Conservation (phyloP, 305 asterid genomes). For the Plantago rigida region DNA sequence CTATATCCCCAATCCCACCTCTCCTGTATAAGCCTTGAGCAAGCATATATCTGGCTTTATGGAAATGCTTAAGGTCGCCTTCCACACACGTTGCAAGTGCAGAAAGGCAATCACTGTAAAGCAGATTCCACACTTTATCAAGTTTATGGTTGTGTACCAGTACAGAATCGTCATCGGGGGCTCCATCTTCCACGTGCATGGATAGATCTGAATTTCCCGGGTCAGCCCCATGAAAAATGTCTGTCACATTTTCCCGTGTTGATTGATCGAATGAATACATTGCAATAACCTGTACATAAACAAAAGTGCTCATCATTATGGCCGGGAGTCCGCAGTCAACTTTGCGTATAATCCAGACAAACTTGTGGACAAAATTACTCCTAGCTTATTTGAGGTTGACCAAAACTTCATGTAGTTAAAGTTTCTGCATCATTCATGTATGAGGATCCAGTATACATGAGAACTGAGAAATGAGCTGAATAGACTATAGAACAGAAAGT, state of each 20-base stretch:
- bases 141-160: slow-evolving; percentile 32
- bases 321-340: slow-evolving; percentile 21
- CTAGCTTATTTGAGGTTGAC: slow-evolving; percentile 19
- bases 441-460: slow-evolving; percentile 11
- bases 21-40: slow-evolving; percentile 82
- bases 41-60: slow-evolving; percentile 89
- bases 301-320: slow-evolving; percentile 12
- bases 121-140: slow-evolving; percentile 67
- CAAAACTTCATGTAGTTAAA: slow-evolving; percentile 12
- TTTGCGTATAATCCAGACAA: slow-evolving; percentile 19
- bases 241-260: slow-evolving; percentile 43
- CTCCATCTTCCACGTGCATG: slow-evolving; percentile 37
- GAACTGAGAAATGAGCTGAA: not conserved
- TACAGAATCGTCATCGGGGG: slow-evolving; percentile 30
- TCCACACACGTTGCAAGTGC: slow-evolving; percentile 88
- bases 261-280: slow-evolving; percentile 58
- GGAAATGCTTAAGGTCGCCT: slow-evolving; percentile 98
- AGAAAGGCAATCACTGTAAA: slow-evolving; percentile 82
- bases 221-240: slow-evolving; percentile 33
- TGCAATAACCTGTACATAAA: slow-evolving; percentile 58
- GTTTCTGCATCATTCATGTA: slow-evolving; percentile 13
- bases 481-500: slow-evolving; percentile 9
- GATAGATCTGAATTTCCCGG: slow-evolving; percentile 40
- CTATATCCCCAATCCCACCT: slow-evolving; percentile 68
- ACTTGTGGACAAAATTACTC: slow-evolving; percentile 14